phyloP scores from a whole-genome alignment of 148 eudicot species.

The Beta vulgaris region DNA sequence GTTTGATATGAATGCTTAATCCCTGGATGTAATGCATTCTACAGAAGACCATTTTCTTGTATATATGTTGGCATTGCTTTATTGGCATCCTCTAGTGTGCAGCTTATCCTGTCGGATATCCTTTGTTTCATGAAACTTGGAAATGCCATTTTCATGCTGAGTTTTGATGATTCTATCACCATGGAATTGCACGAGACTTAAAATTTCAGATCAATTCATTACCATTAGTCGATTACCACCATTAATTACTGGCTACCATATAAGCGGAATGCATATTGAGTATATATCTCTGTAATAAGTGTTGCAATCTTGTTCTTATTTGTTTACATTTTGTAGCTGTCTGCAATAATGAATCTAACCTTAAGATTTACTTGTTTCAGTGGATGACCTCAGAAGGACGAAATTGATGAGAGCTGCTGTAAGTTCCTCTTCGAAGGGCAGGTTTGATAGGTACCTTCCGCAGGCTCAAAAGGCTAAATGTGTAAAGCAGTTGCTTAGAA shows the following conservation, averaged over 20 bases:
- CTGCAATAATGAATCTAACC: not conserved
- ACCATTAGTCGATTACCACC: too few relatives aligned
- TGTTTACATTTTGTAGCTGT: not conserved
- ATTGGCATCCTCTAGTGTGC: not conserved
- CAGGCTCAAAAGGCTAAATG: not conserved
- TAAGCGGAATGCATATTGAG: too few relatives aligned
- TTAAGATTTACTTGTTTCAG: constrained; percentile 4
- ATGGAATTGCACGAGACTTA: too few relatives aligned
- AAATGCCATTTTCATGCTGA: not conserved
- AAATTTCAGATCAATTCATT: too few relatives aligned
- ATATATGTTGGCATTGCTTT: not conserved
- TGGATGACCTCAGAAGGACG: not conserved
- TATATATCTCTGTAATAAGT: not conserved
- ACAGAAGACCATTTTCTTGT: not conserved
- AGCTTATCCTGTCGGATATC: not conserved
- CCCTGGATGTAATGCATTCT: not conserved
- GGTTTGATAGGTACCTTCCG: not conserved
- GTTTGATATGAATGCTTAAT: not conserved
- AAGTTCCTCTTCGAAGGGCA: not conserved
- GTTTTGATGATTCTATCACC: too few relatives aligned
- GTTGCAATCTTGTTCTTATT: not conserved
- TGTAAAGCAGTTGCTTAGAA: not conserved
- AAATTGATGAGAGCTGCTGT: not conserved
- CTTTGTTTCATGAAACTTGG: not conserved
- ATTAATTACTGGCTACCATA: too few relatives aligned